Conservation (phyloP, 148 eudicot species). For the Tetragonia tetragonoides region DNA sequence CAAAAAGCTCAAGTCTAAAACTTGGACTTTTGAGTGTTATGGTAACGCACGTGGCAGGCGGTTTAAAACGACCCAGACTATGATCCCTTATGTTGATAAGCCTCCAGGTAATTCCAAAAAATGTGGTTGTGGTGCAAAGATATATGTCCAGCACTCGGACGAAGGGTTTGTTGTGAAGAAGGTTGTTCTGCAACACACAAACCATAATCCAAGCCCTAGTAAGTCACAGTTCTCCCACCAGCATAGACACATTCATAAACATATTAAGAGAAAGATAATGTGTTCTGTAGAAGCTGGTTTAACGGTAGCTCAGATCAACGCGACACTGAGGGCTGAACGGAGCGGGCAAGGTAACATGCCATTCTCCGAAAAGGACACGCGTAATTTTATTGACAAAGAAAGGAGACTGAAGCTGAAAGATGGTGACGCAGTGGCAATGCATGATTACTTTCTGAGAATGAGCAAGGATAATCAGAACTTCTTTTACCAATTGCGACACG, state of each 20-base stretch:
- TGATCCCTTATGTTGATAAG: background rate
- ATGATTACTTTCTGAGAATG: no score
- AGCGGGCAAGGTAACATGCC: background rate
- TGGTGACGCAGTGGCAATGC: conserved; percentile 11
- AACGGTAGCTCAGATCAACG: background rate
- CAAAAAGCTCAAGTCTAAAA: no score
- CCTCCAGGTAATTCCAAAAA: background rate
- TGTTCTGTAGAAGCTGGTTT: background rate
- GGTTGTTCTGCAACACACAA: background rate
- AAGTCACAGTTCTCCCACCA: background rate
- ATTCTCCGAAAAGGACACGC: background rate
- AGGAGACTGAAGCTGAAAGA: conserved; percentile 26
- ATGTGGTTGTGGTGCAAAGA: background rate
- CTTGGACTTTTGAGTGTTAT: no score
- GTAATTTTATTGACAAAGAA: conserved; percentile 6
- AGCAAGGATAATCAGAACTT: conserved; percentile 49
- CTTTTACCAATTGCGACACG: conserved; percentile 53
- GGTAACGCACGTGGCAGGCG: no score
- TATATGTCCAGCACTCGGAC: background rate
- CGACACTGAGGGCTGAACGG: background rate
- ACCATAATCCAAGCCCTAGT: background rate
- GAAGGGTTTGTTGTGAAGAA: background rate
- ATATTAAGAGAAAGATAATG: background rate
- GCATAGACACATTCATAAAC: background rate
- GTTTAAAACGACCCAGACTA: no score